Evolutionary conservation across 441 rosid species (phyloP).

Genomic region (Aquilaria agallochum): DNA sequence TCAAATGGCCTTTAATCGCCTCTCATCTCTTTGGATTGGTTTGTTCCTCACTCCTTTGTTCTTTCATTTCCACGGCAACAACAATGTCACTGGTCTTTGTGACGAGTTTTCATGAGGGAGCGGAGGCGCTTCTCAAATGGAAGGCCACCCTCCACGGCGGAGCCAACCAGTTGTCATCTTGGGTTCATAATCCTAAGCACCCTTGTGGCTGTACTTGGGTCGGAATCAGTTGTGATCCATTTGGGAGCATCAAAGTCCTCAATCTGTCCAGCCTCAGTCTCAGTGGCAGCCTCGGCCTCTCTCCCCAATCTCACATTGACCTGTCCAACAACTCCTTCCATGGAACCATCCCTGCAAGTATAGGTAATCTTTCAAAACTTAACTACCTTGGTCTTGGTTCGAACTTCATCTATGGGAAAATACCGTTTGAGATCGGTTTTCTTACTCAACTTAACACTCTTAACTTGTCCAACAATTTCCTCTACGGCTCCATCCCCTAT

Average conservation of each 20-base stretch:
- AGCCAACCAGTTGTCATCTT: too few relatives aligned
- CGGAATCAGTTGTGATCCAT: constrained; percentile 12
- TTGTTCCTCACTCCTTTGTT: too few relatives aligned
- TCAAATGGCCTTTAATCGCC: too few relatives aligned
- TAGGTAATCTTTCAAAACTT: constrained; percentile 5
- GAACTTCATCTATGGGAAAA: neutral
- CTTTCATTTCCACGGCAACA: too few relatives aligned
- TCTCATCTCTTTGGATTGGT: too few relatives aligned
- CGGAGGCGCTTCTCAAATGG: constrained; percentile 27
- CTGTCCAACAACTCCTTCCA: neutral
- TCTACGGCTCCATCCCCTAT: neutral
- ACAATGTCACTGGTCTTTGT: too few relatives aligned
- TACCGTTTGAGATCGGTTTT: neutral
- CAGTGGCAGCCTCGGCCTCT: constrained; percentile 14
- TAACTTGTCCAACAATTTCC: neutral
- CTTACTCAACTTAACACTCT: constrained; percentile 2
- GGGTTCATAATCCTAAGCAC: too few relatives aligned
- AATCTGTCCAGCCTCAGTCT: constrained; percentile 7
- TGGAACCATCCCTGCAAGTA: constrained; percentile 5
- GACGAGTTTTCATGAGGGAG: constrained; percentile 2
- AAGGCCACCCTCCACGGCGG: neutral
- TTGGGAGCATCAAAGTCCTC: constrained; percentile 16
- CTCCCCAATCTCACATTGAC: neutral
- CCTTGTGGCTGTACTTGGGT: neutral
- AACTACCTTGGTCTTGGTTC: neutral